These are phyloP conservation scores for Fusarium drepaniforme DNA, from an alignment of 2,329 filamentous ascomycete genomes.

Conservation along the genomic window DNA sequence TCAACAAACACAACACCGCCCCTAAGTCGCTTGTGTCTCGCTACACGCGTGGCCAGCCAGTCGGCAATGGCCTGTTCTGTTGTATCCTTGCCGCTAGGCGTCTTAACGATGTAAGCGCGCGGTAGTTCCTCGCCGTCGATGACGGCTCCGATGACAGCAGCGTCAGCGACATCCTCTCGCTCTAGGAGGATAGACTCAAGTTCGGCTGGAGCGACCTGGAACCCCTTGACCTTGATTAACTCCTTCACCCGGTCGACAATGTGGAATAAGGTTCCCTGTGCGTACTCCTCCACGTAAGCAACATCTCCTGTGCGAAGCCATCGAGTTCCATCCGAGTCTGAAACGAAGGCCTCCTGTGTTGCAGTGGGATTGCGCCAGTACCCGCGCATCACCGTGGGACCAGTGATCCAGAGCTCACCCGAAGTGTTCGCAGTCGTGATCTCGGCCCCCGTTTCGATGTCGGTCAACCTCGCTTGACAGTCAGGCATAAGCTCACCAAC, in stretches of 20 bases:
- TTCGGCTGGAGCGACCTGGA: constrained; percentile 70
- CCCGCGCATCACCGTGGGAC: constrained; percentile 79
- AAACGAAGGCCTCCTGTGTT: constrained; percentile 68
- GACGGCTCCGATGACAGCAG: constrained; percentile 73
- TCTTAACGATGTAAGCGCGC: constrained; percentile 70
- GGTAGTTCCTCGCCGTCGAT: constrained; percentile 68
- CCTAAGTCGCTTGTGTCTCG: constrained; percentile 73
- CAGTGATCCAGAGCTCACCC: constrained; percentile 81
- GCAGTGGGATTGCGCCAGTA: constrained; percentile 82
- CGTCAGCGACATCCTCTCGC: constrained; percentile 66
- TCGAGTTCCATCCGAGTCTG: constrained; percentile 61
- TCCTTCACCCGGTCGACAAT: constrained; percentile 83
- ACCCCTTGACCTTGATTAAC: constrained; percentile 71
- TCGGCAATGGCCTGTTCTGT: constrained; percentile 63
- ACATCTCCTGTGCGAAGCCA: constrained; percentile 85
- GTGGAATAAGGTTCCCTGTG: constrained; percentile 62
- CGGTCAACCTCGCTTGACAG: constrained; percentile 73
- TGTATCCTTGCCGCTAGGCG: constrained; percentile 27
- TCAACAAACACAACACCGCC: constrained; percentile 79
- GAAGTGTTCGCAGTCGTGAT: constrained; percentile 63
- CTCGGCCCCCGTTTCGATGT: constrained; percentile 64
- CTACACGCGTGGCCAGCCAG: constrained; percentile 75
- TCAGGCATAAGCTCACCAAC: constrained; percentile 53
- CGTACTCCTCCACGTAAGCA: constrained; percentile 72
- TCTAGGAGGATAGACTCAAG: constrained; percentile 54